Conservation (phyloP, 352 stramenopile species). For the Phytophthora citrophthora region DNA sequence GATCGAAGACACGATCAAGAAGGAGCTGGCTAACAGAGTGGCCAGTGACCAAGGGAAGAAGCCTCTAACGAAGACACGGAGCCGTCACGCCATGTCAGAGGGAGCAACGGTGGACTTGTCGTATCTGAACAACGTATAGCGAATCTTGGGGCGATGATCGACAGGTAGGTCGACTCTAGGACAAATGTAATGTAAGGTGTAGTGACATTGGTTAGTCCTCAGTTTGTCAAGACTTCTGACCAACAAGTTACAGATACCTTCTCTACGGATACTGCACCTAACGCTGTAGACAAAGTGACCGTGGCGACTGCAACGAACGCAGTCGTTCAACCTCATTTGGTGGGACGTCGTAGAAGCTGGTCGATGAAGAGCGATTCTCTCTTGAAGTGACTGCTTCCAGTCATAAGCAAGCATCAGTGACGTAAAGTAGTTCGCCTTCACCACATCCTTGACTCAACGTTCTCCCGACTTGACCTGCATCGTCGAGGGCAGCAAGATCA, state of each 20-base stretch:
- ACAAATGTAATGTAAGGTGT: slow-evolving; percentile 12
- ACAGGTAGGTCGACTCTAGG: slow-evolving; percentile 4
- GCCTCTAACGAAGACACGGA: slow-evolving; percentile 16
- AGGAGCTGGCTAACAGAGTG: slow-evolving; percentile 12
- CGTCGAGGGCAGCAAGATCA: not conserved
- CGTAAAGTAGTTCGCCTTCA: slow-evolving; percentile 14
- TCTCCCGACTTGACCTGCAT: not conserved
- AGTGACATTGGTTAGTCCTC: not conserved
- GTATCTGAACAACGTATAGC: slow-evolving; percentile 34
- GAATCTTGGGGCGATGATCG: not conserved
- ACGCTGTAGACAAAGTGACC: not conserved
- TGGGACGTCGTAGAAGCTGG: slow-evolving; percentile 19
- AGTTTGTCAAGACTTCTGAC: not conserved
- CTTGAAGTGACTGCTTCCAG: slow-evolving; percentile 8
- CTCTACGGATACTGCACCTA: slow-evolving; percentile 4
- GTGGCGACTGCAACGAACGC: slow-evolving; percentile 11
- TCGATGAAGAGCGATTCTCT: slow-evolving; percentile 3
- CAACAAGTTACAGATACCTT: not conserved
- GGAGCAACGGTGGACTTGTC: slow-evolving; percentile 33
- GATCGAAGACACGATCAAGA: slow-evolving; percentile 24
- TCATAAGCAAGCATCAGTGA: slow-evolving; percentile 11
- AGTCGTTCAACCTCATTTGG: slow-evolving; percentile 17
- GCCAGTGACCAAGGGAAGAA: slow-evolving; percentile 3
- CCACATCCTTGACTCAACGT: slow-evolving; percentile 15
- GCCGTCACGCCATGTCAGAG: slow-evolving; percentile 11